Evolutionary conservation across 2,329 filamentous ascomycete genomes (phyloP).

Genomic region (Penicillium polonicum): DNA sequence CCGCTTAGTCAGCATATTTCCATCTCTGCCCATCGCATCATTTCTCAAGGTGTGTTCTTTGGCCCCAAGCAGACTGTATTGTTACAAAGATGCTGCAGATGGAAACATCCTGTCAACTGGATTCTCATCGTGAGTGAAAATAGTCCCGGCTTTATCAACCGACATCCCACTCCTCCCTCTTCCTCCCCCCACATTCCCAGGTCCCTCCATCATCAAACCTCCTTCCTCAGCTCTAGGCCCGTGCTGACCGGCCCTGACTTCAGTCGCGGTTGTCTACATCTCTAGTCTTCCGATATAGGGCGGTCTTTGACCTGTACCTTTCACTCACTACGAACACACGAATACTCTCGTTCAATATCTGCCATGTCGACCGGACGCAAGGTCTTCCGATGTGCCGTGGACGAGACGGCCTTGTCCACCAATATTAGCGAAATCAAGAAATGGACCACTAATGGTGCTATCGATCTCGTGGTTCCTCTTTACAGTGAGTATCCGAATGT

Average conservation of each 20-base stretch:
- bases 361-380: slow-evolving; percentile 46
- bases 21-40: slow-evolving; percentile 8
- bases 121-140: slow-evolving; percentile 31
- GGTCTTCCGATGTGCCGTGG: slow-evolving; percentile 53
- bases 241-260: slow-evolving; percentile 23
- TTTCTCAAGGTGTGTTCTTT: slow-evolving; percentile 4
- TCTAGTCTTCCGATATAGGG: slow-evolving; percentile 33
- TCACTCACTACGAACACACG: slow-evolving; percentile 10
- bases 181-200: slow-evolving; percentile 30
- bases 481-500: slow-evolving; percentile 44
- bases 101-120: slow-evolving; percentile 22
- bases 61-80: slow-evolving; percentile 1
- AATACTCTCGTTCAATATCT: slow-evolving; percentile 11
- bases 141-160: slow-evolving; percentile 1
- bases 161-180: not conserved
- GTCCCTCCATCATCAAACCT: slow-evolving; percentile 30
- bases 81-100: slow-evolving; percentile 36
- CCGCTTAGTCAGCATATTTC: slow-evolving; percentile 8
- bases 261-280: slow-evolving; percentile 33
- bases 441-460: slow-evolving; percentile 51
- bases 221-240: slow-evolving; percentile 25
- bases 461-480: slow-evolving; percentile 52
- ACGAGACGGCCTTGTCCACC: slow-evolving; percentile 53
- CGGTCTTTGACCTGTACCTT: slow-evolving; percentile 15
- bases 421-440: slow-evolving; percentile 55